These are phyloP conservation scores for Melanomma pulvis-pyrius DNA, from an alignment of 495 filamentous ascomycete genomes.

Conservation along the genomic window DNA sequence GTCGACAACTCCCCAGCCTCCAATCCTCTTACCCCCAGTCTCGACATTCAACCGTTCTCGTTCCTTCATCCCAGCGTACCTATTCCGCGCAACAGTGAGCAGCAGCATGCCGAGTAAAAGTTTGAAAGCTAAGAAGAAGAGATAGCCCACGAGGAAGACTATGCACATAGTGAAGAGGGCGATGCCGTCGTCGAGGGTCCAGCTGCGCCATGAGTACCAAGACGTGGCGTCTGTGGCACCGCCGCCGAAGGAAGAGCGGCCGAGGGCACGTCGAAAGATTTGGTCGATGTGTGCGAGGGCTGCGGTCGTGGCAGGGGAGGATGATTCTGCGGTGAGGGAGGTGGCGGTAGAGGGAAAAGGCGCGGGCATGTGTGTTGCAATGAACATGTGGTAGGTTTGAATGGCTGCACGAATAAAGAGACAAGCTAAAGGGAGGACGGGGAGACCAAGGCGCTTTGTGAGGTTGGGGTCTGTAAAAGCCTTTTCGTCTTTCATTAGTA, in stretches of 20 bases:
- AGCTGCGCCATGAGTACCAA: constrained; percentile 30
- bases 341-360: constrained; percentile 72
- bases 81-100: constrained; percentile 69
- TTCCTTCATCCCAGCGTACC: constrained; percentile 79
- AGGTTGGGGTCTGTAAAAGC: constrained; percentile 89
- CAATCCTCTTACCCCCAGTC: constrained; percentile 71
- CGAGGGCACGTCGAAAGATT: constrained; percentile 71
- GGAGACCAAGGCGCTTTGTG: constrained; percentile 85
- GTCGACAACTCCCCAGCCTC: constrained; percentile 82
- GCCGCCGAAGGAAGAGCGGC: constrained; percentile 62
- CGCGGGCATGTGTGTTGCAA: constrained; percentile 77
- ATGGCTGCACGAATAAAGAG: constrained; percentile 93
- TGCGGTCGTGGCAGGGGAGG: constrained; percentile 69
- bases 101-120: constrained; percentile 82
- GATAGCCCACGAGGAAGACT: constrained; percentile 76
- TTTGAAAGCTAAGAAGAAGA: constrained; percentile 79
- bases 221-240: constrained; percentile 42
- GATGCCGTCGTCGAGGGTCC: constrained; percentile 65
- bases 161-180: constrained; percentile 71
- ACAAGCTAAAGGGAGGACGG: constrained; percentile 87
- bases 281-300: constrained; percentile 74
- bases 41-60: constrained; percentile 62
- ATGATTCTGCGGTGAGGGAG: constrained; percentile 59
- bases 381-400: constrained; percentile 98
- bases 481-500: constrained; percentile 44